These are phyloP conservation scores for Cryptococcus sp. DNA, from an alignment of 1,284 basidiomycete species.

Conservation along the genomic window DNA sequence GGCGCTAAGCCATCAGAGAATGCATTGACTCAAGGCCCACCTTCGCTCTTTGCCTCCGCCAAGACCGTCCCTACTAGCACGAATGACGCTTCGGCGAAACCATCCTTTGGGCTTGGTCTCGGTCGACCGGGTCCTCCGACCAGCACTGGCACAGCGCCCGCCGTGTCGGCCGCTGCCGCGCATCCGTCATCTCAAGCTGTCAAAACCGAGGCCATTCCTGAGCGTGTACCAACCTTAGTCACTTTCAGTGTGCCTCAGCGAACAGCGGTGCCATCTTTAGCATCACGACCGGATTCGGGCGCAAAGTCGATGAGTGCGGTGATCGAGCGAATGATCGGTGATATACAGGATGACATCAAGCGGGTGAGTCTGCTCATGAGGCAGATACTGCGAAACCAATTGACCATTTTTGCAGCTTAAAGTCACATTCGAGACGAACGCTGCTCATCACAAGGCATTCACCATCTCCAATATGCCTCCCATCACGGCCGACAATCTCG, in stretches of 20 bases:
- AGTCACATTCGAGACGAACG: constrained; percentile 35
- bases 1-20: constrained; percentile 2
- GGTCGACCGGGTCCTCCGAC: constrained; percentile 11
- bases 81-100: constrained; percentile 4
- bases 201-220: neutral
- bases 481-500: constrained; percentile 36
- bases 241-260: constrained; percentile 30
- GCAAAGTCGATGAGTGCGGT: constrained; percentile 32
- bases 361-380: constrained; percentile 17
- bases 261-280: constrained; percentile 39
- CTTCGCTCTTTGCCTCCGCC: constrained; percentile 7
- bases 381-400: neutral
- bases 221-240: neutral
- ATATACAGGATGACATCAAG: constrained; percentile 48
- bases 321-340: constrained; percentile 47
- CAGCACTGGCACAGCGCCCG: neutral
- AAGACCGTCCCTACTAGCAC: constrained; percentile 8
- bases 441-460: constrained; percentile 35
- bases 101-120: constrained; percentile 23
- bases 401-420: constrained; percentile 37
- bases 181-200: constrained; percentile 1
- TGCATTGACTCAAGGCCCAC: constrained; percentile 6
- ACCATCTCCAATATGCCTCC: constrained; percentile 3
- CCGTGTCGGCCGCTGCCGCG: neutral
- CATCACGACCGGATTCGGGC: constrained; percentile 32